Evolutionary conservation across 2,329 filamentous ascomycete species (phyloP).

Genomic region (Ophiognomonia clavigignenti-juglandacearum): DNA sequence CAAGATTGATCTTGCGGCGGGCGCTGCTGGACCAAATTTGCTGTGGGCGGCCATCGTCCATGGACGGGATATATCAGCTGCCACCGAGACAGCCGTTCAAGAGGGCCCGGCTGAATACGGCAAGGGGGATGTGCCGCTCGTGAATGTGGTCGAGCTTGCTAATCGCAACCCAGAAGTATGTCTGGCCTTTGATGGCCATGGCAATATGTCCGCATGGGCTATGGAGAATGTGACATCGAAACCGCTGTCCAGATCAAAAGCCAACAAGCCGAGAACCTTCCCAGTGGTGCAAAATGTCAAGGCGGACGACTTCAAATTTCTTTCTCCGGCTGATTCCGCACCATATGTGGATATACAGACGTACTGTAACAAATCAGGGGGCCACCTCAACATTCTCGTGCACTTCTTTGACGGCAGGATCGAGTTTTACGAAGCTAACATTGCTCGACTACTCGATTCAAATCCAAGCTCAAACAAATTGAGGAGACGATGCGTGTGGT

Average conservation of each 20-base stretch:
- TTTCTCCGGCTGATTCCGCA: constrained; percentile 25
- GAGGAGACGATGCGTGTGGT: constrained; percentile 64
- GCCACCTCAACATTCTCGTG: constrained; percentile 66
- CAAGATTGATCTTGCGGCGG: constrained; percentile 68
- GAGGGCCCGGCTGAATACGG: constrained; percentile 48
- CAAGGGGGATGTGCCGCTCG: constrained; percentile 66
- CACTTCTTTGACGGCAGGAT: constrained; percentile 85
- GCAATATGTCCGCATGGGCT: constrained; percentile 88
- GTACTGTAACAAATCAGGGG: constrained; percentile 63
- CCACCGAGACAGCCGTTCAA: constrained; percentile 72
- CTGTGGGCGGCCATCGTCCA: constrained; percentile 80
- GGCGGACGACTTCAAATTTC: constrained; percentile 44
- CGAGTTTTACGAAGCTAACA: constrained; percentile 71
- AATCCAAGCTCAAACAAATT: constrained; percentile 57
- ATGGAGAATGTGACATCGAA: constrained; percentile 80
- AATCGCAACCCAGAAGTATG: constrained; percentile 85
- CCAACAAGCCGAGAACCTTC: constrained; percentile 60
- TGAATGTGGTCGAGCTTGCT: constrained; percentile 80
- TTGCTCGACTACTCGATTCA: constrained; percentile 78
- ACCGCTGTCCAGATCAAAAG: constrained; percentile 34
- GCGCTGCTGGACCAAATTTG: constrained; percentile 26
- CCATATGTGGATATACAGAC: constrained; percentile 64
- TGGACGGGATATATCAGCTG: constrained; percentile 70
- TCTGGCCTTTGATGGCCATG: constrained; percentile 75
- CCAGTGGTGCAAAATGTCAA: constrained; percentile 73